Conservation (phyloP, 495 filamentous ascomycete genomes). For the Pseudomonodictys pantanalensis region DNA sequence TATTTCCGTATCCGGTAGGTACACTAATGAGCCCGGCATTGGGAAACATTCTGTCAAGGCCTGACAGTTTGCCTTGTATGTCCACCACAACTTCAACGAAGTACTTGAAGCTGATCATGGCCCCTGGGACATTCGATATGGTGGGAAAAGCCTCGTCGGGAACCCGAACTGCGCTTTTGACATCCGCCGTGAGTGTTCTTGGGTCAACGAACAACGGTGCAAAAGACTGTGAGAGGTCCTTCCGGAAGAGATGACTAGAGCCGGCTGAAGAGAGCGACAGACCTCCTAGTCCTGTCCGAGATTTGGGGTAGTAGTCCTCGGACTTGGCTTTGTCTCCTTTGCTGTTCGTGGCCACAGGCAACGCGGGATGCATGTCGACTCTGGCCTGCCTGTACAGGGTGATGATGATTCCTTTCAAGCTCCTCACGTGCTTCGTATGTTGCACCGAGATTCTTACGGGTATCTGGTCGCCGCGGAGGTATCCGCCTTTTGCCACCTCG, state of each 20-base stretch:
- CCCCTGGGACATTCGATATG: constrained; percentile 80
- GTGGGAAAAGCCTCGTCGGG: constrained; percentile 92
- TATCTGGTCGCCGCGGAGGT: constrained; percentile 79
- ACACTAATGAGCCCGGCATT: constrained; percentile 55
- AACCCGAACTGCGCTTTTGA: constrained; percentile 77
- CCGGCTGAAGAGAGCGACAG: constrained; percentile 77
- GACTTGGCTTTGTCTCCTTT: constrained; percentile 66
- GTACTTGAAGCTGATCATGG: constrained; percentile 92
- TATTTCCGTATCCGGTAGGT: constrained; percentile 35
- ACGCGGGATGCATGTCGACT: constrained; percentile 79
- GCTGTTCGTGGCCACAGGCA: constrained; percentile 58
- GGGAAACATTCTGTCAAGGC: constrained; percentile 61
- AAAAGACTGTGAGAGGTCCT: constrained; percentile 85
- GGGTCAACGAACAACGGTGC: constrained; percentile 84
- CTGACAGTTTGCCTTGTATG: constrained; percentile 78
- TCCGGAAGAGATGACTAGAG: constrained; percentile 83
- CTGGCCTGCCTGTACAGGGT: constrained; percentile 89
- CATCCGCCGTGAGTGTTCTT: constrained; percentile 65
- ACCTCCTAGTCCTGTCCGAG: constrained; percentile 68
- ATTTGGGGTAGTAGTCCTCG: constrained; percentile 80
- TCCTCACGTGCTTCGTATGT: constrained; percentile 83
- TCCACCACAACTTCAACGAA: constrained; percentile 90
- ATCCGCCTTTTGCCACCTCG: constrained; percentile 77
- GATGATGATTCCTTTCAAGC: constrained; percentile 85
- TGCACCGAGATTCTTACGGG: constrained; percentile 76